Evolutionary conservation across 1,284 basidiomycete species (phyloP).

Genomic region (Cryptococcus hybrid): DNA sequence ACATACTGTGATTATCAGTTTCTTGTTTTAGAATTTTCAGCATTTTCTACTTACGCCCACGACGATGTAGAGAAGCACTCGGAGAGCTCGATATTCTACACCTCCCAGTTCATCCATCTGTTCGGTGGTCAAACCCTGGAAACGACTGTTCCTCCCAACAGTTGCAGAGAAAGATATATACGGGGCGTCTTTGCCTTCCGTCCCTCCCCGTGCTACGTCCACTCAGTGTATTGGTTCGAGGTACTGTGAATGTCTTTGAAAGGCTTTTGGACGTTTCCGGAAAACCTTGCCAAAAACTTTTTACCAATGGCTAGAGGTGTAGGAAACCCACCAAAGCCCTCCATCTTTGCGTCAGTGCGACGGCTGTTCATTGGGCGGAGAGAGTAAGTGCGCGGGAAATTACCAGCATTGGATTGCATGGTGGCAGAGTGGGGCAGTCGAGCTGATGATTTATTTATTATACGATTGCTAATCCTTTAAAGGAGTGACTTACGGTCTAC

Average conservation of each 20-base stretch:
- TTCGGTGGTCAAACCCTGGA: slow-evolving; percentile 72
- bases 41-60: slow-evolving; percentile 53
- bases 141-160: slow-evolving; percentile 85
- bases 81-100: slow-evolving; percentile 88
- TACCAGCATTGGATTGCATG: slow-evolving; percentile 12
- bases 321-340: slow-evolving; percentile 82
- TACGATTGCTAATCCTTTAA: not conserved
- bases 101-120: slow-evolving; percentile 91
- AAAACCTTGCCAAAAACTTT: slow-evolving; percentile 55
- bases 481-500: slow-evolving; percentile 11
- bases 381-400: slow-evolving; percentile 45
- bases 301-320: slow-evolving; percentile 65
- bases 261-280: slow-evolving; percentile 60
- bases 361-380: slow-evolving; percentile 46
- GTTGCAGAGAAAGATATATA: slow-evolving; percentile 79
- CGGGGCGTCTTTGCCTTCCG: slow-evolving; percentile 56
- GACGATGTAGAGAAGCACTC: slow-evolving; percentile 74
- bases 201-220: slow-evolving; percentile 49
- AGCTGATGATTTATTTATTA: slow-evolving; percentile 4
- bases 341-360: slow-evolving; percentile 22
- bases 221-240: slow-evolving; percentile 63
- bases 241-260: slow-evolving; percentile 67
- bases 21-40: not conserved
- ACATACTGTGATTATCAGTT: slow-evolving; percentile 60
- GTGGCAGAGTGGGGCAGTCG: slow-evolving; percentile 27